These are phyloP conservation scores for Cercospora citrullina DNA, from an alignment of 2,329 filamentous ascomycete species.

Conservation along the genomic window DNA sequence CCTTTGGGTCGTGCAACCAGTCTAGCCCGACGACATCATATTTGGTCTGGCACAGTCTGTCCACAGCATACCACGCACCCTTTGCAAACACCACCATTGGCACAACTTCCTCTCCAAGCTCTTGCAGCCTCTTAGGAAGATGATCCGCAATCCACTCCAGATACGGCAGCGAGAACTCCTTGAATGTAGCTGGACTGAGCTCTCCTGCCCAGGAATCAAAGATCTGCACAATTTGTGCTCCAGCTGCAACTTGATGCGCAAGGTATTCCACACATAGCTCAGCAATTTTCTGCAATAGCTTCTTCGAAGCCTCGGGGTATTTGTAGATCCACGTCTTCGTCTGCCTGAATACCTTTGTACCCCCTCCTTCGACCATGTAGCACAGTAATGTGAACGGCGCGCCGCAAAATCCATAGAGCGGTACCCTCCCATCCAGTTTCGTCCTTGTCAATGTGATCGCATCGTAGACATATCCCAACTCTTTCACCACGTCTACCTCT, in stretches of 20 bases:
- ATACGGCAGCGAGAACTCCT: constrained; percentile 82
- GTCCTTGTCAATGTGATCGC: constrained; percentile 88
- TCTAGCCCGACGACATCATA: constrained; percentile 95
- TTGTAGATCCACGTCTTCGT: constrained; percentile 97
- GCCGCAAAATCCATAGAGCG: constrained; percentile 93
- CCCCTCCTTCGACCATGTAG: constrained; percentile 98
- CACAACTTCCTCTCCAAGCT: constrained; percentile 74
- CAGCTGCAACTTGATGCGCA: constrained; percentile 86
- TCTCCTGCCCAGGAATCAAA: constrained; percentile 99
- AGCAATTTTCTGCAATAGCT: constrained; percentile 83
- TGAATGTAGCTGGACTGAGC: constrained; percentile 80
- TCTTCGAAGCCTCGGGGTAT: constrained; percentile 77
- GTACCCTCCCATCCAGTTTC: constrained; percentile 85
- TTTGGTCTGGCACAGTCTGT: constrained; percentile 80
- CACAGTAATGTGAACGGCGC: constrained; percentile 96
- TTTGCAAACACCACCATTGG: constrained; percentile 99
- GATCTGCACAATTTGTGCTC: constrained; percentile 92
- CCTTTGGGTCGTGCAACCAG: constrained; percentile 86
- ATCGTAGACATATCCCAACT: constrained; percentile 92
- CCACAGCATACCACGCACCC: constrained; percentile 92
- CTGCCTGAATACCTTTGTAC: constrained; percentile 90
- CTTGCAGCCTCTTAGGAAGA: constrained; percentile 71
- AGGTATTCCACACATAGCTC: constrained; percentile 94
- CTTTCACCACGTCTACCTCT: constrained; percentile 78
- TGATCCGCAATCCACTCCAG: constrained; percentile 79